Conservation (phyloP, 441 rosid species). For the Melianthus villosus region DNA sequence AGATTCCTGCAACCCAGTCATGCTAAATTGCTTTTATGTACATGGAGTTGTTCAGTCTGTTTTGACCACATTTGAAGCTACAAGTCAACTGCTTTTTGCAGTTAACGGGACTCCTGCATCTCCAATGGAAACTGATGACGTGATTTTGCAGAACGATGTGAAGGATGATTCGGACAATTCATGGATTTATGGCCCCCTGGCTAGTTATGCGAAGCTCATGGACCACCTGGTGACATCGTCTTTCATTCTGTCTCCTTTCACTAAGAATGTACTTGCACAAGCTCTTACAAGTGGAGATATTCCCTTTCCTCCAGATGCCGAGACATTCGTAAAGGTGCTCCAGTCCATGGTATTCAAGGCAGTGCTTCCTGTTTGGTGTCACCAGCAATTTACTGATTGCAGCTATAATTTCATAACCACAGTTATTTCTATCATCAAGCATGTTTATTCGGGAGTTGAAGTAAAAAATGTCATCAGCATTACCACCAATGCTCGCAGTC, state of each 20-base stretch:
- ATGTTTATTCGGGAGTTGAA: slow-evolving; percentile 77
- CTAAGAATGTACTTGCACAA: slow-evolving; percentile 47
- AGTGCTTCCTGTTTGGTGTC: slow-evolving; percentile 78
- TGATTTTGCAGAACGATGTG: slow-evolving; percentile 54
- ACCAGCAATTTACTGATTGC: slow-evolving; percentile 67
- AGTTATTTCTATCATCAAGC: slow-evolving; percentile 60
- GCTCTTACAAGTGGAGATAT: slow-evolving; percentile 81
- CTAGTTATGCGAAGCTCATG: slow-evolving; percentile 57
- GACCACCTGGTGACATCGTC: slow-evolving; percentile 80
- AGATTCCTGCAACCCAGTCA: slow-evolving; percentile 63
- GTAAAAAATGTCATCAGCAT: slow-evolving; percentile 53
- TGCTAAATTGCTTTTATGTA: slow-evolving; percentile 84
- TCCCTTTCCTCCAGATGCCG: slow-evolving; percentile 90
- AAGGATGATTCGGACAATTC: slow-evolving; percentile 50
- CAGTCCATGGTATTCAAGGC: slow-evolving; percentile 88
- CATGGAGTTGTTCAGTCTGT: slow-evolving; percentile 82
- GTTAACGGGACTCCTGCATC: too few species aligned
- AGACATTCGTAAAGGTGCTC: slow-evolving; percentile 64
- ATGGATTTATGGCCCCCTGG: slow-evolving; percentile 80
- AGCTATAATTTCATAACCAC: slow-evolving; percentile 56
- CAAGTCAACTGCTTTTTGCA: slow-evolving; percentile 84
- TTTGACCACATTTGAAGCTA: slow-evolving; percentile 89
- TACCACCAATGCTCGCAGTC: slow-evolving; percentile 52
- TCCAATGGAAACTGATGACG: too few species aligned
- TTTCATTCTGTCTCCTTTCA: slow-evolving; percentile 51